phyloP scores from a whole-genome alignment of 441 rosid genomes.

The Adansonia gregorii region DNA sequence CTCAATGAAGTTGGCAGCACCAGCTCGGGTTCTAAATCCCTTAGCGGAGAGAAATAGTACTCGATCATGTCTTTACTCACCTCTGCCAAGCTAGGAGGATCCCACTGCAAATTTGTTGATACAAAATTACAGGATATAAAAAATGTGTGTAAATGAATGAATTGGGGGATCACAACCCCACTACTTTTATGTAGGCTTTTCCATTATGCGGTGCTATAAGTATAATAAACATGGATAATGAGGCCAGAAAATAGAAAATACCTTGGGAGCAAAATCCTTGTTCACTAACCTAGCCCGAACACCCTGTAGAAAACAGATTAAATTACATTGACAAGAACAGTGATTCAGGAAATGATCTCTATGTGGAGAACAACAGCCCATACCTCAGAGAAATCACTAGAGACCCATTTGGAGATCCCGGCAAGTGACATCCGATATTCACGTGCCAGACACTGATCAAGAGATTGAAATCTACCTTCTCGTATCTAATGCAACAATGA shows the following conservation, averaged over 20 bases:
- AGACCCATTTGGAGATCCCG: slow-evolving; percentile 55
- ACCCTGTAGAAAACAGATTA: slow-evolving; percentile 50
- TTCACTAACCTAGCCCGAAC: slow-evolving; percentile 76
- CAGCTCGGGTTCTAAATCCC: slow-evolving; percentile 60
- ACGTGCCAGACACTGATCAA: slow-evolving; percentile 80
- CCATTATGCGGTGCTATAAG: not conserved
- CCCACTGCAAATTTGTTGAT: slow-evolving; percentile 67
- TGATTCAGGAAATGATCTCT: not conserved
- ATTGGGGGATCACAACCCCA: slow-evolving; percentile 13
- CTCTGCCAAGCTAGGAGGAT: slow-evolving; percentile 73
- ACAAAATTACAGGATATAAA: not conserved
- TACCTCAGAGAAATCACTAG: slow-evolving; percentile 79
- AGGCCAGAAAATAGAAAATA: slow-evolving; percentile 26
- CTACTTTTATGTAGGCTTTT: not conserved
- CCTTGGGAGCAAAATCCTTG: slow-evolving; percentile 94
- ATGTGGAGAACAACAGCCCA: slow-evolving; percentile 1
- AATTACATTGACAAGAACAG: slow-evolving; percentile 19
- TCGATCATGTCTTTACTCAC: slow-evolving; percentile 85
- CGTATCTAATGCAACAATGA: slow-evolving; percentile 52
- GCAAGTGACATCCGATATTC: slow-evolving; percentile 73
- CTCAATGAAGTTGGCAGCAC: slow-evolving; percentile 70
- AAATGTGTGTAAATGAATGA: too few species aligned
- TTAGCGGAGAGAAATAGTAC: slow-evolving; percentile 54
- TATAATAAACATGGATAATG: slow-evolving; percentile 11
- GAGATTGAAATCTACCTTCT: slow-evolving; percentile 90